These are phyloP conservation scores for Pichia membranifaciens DNA, from an alignment of 805 yeast genomes.

Conservation along the genomic window DNA sequence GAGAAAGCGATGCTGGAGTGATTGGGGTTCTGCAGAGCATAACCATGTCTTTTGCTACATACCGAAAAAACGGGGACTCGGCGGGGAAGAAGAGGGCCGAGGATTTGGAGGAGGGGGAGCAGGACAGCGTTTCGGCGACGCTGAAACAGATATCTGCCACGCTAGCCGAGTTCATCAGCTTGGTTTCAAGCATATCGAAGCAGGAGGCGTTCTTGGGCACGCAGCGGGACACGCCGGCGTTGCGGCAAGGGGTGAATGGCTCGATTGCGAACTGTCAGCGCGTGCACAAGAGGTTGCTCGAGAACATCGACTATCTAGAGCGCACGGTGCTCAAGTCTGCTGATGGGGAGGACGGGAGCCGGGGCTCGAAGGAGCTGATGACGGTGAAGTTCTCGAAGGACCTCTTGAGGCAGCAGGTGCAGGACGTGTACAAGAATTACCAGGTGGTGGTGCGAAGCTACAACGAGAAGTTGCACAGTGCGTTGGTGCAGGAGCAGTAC, in stretches of 20 bases:
- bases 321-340: background rate
- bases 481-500: conserved; percentile 29
- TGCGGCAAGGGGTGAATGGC: conserved; percentile 31
- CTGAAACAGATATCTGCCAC: conserved; percentile 4
- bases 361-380: conserved; percentile 7
- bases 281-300: conserved; percentile 16
- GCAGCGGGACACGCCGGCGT: conserved; percentile 38
- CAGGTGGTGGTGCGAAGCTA: conserved; percentile 40
- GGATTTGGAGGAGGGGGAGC: conserved; percentile 6
- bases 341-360: background rate
- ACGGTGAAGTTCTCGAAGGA: conserved; percentile 38
- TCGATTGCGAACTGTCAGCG: conserved; percentile 16
- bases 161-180: background rate
- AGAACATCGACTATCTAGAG: conserved; percentile 15
- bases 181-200: background rate
- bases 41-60: conserved; percentile 8
- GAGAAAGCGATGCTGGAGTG: too few relatives aligned
- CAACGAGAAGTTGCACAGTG: conserved; percentile 41
- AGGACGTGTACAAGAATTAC: conserved; percentile 43
- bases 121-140: background rate
- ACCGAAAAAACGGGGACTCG: background rate
- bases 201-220: conserved; percentile 38
- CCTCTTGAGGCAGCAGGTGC: conserved; percentile 52
- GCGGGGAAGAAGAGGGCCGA: background rate
- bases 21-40: too few relatives aligned